phyloP scores from a whole-genome alignment of 352 stramenopile genomes.

The Plasmopara viticola region DNA sequence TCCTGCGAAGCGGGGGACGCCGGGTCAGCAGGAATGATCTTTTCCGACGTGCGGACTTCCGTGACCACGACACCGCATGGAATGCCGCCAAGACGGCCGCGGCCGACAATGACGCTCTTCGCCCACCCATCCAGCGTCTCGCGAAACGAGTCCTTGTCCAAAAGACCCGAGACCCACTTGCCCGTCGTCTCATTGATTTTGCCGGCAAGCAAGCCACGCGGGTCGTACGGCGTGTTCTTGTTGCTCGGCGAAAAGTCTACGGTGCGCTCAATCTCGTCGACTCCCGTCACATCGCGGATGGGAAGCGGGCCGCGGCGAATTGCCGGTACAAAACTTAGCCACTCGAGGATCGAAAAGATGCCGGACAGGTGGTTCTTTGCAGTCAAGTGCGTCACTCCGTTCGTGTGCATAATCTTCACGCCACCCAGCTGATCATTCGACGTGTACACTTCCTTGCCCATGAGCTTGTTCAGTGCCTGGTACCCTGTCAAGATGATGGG shows the following conservation, averaged over 20 bases:
- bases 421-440: conserved; percentile 99
- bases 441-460: conserved; percentile 99
- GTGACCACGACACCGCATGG: conserved; percentile 98
- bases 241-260: conserved; percentile 91
- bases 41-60: conserved; percentile 97
- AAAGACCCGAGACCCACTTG: conserved; percentile 91
- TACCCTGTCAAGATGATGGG: conserved; percentile 99
- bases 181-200: conserved; percentile 67
- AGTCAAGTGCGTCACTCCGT: conserved; percentile 98
- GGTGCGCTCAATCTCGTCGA: conserved; percentile 80
- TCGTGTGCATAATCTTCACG: conserved; percentile 99
- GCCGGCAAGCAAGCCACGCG: conserved; percentile 89
- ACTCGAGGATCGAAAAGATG: conserved; percentile 94
- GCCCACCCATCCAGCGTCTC: conserved; percentile 98
- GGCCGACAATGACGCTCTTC: conserved; percentile 98
- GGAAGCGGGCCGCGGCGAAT: conserved; percentile 72
- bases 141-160: conserved; percentile 98
- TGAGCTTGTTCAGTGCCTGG: conserved; percentile 99
- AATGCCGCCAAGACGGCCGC: conserved; percentile 96
- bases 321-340: conserved; percentile 98
- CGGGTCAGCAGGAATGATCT: conserved; percentile 96
- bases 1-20: conserved; percentile 95
- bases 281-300: conserved; percentile 76
- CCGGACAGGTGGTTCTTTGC: conserved; percentile 95
- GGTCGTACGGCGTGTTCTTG: conserved; percentile 94